Percentiles rank a stretch among this genome's conserved stretches.
phyloP scores from a whole-genome alignment of 2,329 filamentous ascomycete species.

The Cladosporium sp. region DNA sequence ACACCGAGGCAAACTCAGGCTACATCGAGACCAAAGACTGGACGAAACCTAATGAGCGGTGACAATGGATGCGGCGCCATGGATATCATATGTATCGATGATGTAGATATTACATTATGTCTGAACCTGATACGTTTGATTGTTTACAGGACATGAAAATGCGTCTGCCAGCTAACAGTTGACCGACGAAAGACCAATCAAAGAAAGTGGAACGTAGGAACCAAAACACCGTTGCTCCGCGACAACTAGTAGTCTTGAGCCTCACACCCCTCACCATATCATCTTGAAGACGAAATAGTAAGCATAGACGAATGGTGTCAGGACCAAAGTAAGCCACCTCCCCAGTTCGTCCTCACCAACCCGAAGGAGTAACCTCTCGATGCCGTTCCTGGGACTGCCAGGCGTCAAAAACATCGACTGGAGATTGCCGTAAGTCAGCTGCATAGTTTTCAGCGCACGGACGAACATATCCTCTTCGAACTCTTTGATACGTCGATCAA shows the following conservation, averaged over 20 bases:
- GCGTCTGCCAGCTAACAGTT: too few relatives aligned
- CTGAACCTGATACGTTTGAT: too few relatives aligned
- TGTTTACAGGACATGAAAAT: too few relatives aligned
- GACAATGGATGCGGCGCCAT: too few relatives aligned
- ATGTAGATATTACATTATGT: too few relatives aligned
- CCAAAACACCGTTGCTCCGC: too few relatives aligned
- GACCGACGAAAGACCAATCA: too few relatives aligned
- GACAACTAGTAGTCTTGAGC: too few relatives aligned
- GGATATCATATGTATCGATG: too few relatives aligned
- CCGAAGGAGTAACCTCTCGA: slow-evolving; percentile 33
- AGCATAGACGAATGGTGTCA: slow-evolving; percentile 22
- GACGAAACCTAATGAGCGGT: too few relatives aligned
- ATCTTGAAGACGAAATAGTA: slow-evolving; percentile 29
- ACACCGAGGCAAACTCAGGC: neutral
- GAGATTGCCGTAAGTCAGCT: slow-evolving; percentile 40
- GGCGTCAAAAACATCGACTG: slow-evolving; percentile 44
- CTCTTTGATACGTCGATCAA: slow-evolving; percentile 24
- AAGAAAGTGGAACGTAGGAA: too few relatives aligned
- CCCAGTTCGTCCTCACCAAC: slow-evolving; percentile 19
- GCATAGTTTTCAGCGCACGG: slow-evolving; percentile 30
- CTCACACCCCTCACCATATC: slow-evolving; percentile 16
- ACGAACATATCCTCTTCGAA: slow-evolving; percentile 36
- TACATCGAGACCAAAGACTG: too few relatives aligned
- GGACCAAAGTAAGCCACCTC: slow-evolving; percentile 13
- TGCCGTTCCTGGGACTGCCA: slow-evolving; percentile 39